phyloP scores from a whole-genome alignment of 495 filamentous ascomycete genomes.

The Xylaria grammica region DNA sequence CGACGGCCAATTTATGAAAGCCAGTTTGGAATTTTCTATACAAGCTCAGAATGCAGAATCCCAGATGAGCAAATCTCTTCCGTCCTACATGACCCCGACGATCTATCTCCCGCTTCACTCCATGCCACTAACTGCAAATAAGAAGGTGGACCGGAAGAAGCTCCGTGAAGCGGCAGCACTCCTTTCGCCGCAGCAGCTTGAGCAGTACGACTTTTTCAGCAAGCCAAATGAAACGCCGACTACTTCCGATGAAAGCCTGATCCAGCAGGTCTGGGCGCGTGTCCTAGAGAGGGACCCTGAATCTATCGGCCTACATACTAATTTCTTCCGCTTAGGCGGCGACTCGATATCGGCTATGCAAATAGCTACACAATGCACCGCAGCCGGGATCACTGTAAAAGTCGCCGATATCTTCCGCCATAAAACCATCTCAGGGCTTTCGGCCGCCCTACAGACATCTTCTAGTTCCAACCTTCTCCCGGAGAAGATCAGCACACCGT shows the following conservation, averaged over 20 bases:
- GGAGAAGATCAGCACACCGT: conserved; percentile 52
- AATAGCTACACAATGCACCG: conserved; percentile 27
- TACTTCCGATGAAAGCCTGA: conserved; percentile 7
- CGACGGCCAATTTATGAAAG: not conserved
- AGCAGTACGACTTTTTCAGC: not conserved
- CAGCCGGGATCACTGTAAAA: conserved; percentile 27
- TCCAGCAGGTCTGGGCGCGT: conserved; percentile 22
- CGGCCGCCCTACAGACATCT: not conserved
- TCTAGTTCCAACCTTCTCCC: conserved; percentile 20
- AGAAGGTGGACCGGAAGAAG: conserved; percentile 54
- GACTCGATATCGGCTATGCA: conserved; percentile 69
- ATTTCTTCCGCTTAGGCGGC: conserved; percentile 64
- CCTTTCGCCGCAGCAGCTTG: conserved; percentile 6
- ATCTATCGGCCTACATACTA: conserved; percentile 48
- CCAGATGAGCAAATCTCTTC: conserved; percentile 8
- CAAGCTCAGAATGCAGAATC: conserved; percentile 2
- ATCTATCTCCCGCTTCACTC: conserved; percentile 55
- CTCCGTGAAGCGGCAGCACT: conserved; percentile 19
- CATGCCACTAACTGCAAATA: conserved; percentile 57
- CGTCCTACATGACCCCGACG: conserved; percentile 60
- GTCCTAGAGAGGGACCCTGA: conserved; percentile 26
- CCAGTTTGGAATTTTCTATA: conserved; percentile 8
- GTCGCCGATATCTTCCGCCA: conserved; percentile 33
- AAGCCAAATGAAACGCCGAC: not conserved
- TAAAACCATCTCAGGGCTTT: conserved; percentile 36